These are phyloP conservation scores for Polysphondylium violaceum DNA, from an alignment of 78 protist genomes.

Conservation along the genomic window DNA sequence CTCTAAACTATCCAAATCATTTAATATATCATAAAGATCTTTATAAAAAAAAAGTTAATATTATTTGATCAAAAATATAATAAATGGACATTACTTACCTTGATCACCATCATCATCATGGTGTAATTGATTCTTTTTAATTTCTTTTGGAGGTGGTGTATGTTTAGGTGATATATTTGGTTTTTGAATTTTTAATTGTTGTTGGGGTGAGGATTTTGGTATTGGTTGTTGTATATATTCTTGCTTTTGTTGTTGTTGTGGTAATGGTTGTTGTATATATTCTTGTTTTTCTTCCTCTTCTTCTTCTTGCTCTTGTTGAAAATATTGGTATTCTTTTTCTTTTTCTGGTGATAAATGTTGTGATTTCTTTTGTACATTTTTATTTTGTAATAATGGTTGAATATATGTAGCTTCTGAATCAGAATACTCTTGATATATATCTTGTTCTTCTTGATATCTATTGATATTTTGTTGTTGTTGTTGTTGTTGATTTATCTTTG, in stretches of 20 bases:
- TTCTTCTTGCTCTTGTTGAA: not conserved
- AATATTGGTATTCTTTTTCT: not conserved
- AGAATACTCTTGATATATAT: not conserved
- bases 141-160: not conserved
- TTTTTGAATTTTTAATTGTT: not conserved
- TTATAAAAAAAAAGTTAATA: not conserved
- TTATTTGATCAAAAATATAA: not conserved
- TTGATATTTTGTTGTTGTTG: not conserved
- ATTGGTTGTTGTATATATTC: not conserved
- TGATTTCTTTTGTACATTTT: too few species aligned
- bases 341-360: not conserved
- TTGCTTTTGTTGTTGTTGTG: slow-evolving; percentile 9
- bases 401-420: too few species aligned
- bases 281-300: not conserved
- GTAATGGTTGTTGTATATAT: not conserved
- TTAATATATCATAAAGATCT: not conserved
- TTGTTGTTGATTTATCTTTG: not conserved
- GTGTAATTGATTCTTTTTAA: not conserved
- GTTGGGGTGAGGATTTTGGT: not conserved
- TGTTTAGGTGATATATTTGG: not conserved
- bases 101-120: too few species aligned
- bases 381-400: too few species aligned
- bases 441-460: not conserved
- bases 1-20: not conserved
- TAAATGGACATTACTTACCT: too few species aligned